Conservation (phyloP, 352 stramenopile species). For the Salisapilia sapeloensis region DNA sequence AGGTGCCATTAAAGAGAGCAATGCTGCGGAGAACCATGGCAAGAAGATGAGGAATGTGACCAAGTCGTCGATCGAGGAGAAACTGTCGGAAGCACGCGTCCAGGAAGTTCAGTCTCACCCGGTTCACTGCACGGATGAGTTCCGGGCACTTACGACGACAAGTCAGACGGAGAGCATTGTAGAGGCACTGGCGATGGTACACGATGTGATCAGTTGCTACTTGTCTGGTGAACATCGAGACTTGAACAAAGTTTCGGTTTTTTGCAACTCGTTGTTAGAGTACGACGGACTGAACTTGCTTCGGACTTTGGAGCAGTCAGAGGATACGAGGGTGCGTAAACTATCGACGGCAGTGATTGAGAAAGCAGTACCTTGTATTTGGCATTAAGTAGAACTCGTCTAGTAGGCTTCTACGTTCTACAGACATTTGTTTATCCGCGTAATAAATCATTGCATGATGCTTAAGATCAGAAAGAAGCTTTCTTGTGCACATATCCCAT, state of each 20-base stretch:
- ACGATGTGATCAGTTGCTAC: constrained; percentile 55
- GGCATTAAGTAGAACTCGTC: no score
- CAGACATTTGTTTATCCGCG: no score
- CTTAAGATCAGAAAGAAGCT: no score
- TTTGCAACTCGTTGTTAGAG: constrained; percentile 66
- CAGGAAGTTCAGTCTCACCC: constrained; percentile 35
- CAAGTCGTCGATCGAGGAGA: constrained; percentile 3
- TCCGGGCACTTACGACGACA: constrained; percentile 17
- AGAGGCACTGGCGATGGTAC: constrained; percentile 30
- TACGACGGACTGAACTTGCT: constrained; percentile 54
- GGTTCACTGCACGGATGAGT: constrained; percentile 35
- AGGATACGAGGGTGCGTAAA: constrained; percentile 28
- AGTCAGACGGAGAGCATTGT: constrained; percentile 1
- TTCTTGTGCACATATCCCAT: no score
- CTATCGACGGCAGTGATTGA: constrained; percentile 65
- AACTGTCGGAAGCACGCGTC: constrained; percentile 27
- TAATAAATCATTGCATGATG: no score
- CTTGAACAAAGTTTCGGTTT: constrained; percentile 66
- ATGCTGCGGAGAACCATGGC: constrained; percentile 2
- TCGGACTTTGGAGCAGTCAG: constrained; percentile 25
- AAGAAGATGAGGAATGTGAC: background rate
- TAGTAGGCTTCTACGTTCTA: no score
- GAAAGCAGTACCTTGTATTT: constrained; percentile 66
- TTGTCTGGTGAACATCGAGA: constrained; percentile 50
- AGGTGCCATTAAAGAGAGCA: constrained; percentile 41